These are phyloP conservation scores for Aspergillus sclerotiicarbonarius DNA, from an alignment of 495 filamentous ascomycete genomes.

Conservation along the genomic window DNA sequence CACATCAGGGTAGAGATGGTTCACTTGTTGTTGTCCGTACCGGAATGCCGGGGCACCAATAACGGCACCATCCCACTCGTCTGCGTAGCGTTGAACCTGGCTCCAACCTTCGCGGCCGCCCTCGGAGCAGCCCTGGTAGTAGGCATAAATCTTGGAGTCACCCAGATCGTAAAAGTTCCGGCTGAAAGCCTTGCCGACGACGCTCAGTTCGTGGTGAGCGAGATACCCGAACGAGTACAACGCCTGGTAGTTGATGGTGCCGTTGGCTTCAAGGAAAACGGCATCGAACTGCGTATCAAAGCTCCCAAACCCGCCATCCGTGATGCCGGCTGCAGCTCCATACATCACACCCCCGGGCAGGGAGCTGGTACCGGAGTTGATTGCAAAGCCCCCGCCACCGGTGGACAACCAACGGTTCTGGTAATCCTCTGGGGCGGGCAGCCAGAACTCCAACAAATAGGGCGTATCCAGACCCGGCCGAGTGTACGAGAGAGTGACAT, in stretches of 20 bases:
- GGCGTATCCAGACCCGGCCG: conserved; percentile 31
- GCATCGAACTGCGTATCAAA: conserved; percentile 33
- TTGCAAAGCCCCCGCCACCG: conserved; percentile 33
- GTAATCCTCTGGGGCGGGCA: conserved; percentile 31
- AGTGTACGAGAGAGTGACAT: conserved; percentile 34
- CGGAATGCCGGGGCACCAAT: conserved; percentile 53
- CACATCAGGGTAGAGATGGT: conserved; percentile 42
- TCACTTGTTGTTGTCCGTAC: conserved; percentile 48
- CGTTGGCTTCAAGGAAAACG: conserved; percentile 35
- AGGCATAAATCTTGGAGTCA: conserved; percentile 29
- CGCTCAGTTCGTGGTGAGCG: conserved; percentile 37
- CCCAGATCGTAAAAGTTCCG: conserved; percentile 32
- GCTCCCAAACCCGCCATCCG: conserved; percentile 39
- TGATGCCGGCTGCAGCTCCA: conserved; percentile 37
- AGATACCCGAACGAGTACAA: conserved; percentile 43
- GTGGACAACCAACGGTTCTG: conserved; percentile 38
- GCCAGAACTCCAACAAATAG: conserved; percentile 29
- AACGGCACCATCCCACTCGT: conserved; percentile 49
- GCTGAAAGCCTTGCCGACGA: conserved; percentile 33
- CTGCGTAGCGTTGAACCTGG: conserved; percentile 51
- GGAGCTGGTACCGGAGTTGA: conserved; percentile 17
- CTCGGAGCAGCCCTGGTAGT: conserved; percentile 39
- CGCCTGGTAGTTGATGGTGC: conserved; percentile 42
- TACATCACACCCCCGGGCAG: conserved; percentile 36
- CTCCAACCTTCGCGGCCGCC: conserved; percentile 39